Evolutionary conservation across 495 filamentous ascomycete genomes (phyloP).

Genomic region (Penicillium pancosmium): DNA sequence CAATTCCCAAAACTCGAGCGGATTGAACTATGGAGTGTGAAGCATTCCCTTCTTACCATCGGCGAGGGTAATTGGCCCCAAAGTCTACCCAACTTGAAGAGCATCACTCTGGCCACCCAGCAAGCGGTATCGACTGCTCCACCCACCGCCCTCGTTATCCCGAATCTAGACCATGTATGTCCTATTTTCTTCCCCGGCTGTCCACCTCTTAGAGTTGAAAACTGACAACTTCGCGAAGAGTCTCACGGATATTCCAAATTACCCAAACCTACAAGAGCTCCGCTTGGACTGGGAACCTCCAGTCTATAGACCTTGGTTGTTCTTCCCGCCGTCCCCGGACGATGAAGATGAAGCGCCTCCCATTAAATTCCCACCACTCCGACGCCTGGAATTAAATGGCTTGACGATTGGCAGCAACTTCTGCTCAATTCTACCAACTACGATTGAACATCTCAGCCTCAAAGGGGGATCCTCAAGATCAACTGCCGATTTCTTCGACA

Average conservation of each 20-base stretch:
- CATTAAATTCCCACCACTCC: constrained; percentile 26
- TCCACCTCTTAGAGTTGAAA: background rate
- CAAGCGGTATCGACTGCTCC: background rate
- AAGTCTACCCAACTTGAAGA: constrained; percentile 39
- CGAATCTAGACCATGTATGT: constrained; percentile 2
- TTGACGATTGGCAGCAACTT: constrained; percentile 23
- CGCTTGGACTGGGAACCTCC: constrained; percentile 34
- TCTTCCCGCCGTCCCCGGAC: constrained; percentile 13
- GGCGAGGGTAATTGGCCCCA: constrained; percentile 25
- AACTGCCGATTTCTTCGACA: background rate
- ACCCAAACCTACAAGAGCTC: constrained; percentile 44
- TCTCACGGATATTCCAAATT: background rate
- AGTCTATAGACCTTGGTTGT: constrained; percentile 22
- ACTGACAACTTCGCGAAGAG: background rate
- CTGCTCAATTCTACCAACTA: constrained; percentile 28
- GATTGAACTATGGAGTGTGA: constrained; percentile 38
- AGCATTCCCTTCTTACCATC: constrained; percentile 9
- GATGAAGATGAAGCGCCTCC: background rate
- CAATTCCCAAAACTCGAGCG: constrained; percentile 45
- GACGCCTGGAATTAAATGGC: constrained; percentile 36
- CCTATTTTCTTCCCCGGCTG: background rate
- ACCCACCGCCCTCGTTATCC: background rate
- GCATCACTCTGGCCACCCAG: constrained; percentile 31
- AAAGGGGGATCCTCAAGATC: constrained; percentile 26
- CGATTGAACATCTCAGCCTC: constrained; percentile 36